These are phyloP conservation scores for Madurella fahalii DNA, from an alignment of 2,329 filamentous ascomycete genomes.

Conservation along the genomic window DNA sequence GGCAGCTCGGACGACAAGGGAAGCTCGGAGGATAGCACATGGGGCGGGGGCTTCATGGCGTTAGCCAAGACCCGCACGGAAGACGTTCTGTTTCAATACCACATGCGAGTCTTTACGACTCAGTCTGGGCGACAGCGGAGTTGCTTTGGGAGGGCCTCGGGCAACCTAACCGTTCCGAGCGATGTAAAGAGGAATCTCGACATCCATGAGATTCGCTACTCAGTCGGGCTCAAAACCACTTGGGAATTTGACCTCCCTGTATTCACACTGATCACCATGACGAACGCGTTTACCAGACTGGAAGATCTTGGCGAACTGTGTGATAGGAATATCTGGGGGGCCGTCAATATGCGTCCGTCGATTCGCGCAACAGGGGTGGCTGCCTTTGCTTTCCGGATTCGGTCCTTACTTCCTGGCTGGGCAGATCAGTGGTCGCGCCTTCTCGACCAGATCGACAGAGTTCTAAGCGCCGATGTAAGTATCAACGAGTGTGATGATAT, in stretches of 20 bases:
- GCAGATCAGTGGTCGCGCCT: not conserved
- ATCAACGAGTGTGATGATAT: not conserved
- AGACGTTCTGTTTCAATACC: constrained; percentile 3
- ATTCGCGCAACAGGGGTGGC: constrained; percentile 2
- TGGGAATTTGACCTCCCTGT: constrained; percentile 3
- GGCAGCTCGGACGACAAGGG: constrained; percentile 5
- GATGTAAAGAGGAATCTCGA: not conserved
- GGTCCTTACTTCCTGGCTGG: not conserved
- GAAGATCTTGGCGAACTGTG: not conserved
- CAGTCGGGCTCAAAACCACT: constrained; percentile 3
- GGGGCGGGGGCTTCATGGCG: not conserved
- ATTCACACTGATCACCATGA: constrained; percentile 1
- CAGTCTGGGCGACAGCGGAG: not conserved
- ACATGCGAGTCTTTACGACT: constrained; percentile 3
- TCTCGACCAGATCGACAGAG: not conserved
- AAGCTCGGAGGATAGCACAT: not conserved
- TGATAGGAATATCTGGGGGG: not conserved
- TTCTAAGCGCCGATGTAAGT: constrained; percentile 3
- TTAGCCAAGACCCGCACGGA: not conserved
- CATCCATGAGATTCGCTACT: constrained; percentile 5
- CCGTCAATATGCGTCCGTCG: not conserved
- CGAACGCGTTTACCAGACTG: constrained; percentile 1
- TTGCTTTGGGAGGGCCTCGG: not conserved
- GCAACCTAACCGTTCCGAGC: constrained; percentile 1
- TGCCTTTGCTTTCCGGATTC: not conserved